phyloP scores from a whole-genome alignment of 2,329 filamentous ascomycete species.

The Dactylellina drechsleri region DNA sequence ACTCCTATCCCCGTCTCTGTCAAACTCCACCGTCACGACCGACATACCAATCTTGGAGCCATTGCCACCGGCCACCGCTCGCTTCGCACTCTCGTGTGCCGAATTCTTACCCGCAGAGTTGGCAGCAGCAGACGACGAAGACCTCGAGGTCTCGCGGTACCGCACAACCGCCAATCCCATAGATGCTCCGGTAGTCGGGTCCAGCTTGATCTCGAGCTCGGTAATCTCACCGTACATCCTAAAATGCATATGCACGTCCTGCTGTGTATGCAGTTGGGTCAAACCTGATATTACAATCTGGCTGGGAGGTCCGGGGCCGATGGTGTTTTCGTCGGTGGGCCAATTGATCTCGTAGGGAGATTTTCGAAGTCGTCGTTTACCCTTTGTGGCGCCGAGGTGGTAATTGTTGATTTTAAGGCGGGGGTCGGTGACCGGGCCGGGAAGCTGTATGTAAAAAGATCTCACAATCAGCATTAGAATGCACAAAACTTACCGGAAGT shows the following conservation, averaged over 20 bases:
- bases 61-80: conserved; percentile 79
- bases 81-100: conserved; percentile 82
- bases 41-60: conserved; percentile 82
- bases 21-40: conserved; percentile 82
- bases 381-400: conserved; percentile 71
- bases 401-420: conserved; percentile 76
- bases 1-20: conserved; percentile 86
- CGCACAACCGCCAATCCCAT: conserved; percentile 91
- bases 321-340: conserved; percentile 86
- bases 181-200: conserved; percentile 92
- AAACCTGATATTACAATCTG: conserved; percentile 97
- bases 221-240: conserved; percentile 86
- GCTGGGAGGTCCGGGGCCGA: conserved; percentile 87
- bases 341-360: conserved; percentile 82
- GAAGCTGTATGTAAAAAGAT: conserved; percentile 66
- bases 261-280: conserved; percentile 84
- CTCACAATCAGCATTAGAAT: conserved; percentile 56
- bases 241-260: conserved; percentile 79
- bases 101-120: conserved; percentile 64
- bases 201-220: conserved; percentile 91
- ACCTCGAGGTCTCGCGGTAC: conserved; percentile 74
- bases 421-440: conserved; percentile 84
- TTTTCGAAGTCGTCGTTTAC: conserved; percentile 76
- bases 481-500: neutral
- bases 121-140: conserved; percentile 59